These are phyloP conservation scores for Pleurotus sapidus DNA, from an alignment of 768 basidiomycete genomes.

Conservation along the genomic window DNA sequence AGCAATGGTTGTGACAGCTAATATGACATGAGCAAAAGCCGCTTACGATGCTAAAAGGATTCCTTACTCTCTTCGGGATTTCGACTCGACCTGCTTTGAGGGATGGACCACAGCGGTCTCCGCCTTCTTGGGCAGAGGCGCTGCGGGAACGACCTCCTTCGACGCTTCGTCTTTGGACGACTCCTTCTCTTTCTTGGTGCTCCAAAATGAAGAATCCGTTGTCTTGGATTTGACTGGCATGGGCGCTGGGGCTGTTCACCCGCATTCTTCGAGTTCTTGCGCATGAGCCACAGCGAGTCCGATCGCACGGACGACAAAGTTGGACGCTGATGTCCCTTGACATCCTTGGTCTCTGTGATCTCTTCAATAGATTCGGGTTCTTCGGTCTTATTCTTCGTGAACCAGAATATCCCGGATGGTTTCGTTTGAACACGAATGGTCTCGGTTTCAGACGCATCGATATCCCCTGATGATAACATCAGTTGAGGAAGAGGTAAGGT, in stretches of 20 bases:
- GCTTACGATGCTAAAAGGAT: slow-evolving; percentile 6
- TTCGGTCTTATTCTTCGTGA: slow-evolving; percentile 7
- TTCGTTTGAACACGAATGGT: slow-evolving; percentile 57
- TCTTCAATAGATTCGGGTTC: slow-evolving; percentile 5
- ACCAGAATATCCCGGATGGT: slow-evolving; percentile 47
- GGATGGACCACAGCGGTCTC: slow-evolving; percentile 2
- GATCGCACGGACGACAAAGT: background rate
- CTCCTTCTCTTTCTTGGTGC: slow-evolving; percentile 20
- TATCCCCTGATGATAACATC: slow-evolving; percentile 50
- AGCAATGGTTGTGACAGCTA: slow-evolving; percentile 38
- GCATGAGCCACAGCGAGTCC: slow-evolving; percentile 4
- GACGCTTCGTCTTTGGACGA: background rate
- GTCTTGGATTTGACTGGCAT: slow-evolving; percentile 6
- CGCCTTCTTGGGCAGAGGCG: background rate
- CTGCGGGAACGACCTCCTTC: slow-evolving; percentile 8
- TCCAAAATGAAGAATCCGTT: slow-evolving; percentile 23
- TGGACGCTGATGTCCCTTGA: background rate
- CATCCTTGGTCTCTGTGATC: background rate
- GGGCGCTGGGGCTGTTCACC: background rate
- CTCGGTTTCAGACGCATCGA: slow-evolving; percentile 58
- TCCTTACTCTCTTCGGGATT: slow-evolving; percentile 5
- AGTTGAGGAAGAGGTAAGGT: background rate
- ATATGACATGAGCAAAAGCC: slow-evolving; percentile 5
- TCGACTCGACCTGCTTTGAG: slow-evolving; percentile 2
- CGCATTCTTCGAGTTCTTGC: slow-evolving; percentile 2